Conservation (phyloP, 208 protist genomes). For the Trypanosoma boissoni region DNA sequence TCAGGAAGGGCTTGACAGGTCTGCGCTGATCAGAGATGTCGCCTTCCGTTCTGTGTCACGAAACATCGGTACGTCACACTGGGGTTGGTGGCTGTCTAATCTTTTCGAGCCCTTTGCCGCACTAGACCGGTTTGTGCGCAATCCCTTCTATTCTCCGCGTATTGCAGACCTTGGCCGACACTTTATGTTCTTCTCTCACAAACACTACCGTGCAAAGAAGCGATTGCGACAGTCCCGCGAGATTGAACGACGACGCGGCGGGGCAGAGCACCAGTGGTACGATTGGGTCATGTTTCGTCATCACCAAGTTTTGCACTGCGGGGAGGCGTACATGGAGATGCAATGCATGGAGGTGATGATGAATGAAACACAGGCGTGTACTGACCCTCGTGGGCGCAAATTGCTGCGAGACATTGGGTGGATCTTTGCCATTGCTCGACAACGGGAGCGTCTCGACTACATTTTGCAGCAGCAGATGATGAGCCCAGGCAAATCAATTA, state of each 20-base stretch:
- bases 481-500: conserved; percentile 52
- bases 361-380: conserved; percentile 70
- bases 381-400: conserved; percentile 76
- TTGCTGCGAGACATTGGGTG: conserved; percentile 85
- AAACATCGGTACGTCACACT: conserved; percentile 87
- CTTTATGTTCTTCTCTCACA: conserved; percentile 88
- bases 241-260: conserved; percentile 79
- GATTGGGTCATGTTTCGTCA: conserved; percentile 89
- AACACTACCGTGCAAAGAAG: conserved; percentile 79
- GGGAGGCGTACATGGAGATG: conserved; percentile 90
- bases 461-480: conserved; percentile 72
- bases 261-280: conserved; percentile 86
- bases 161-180: conserved; percentile 85
- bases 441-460: conserved; percentile 80
- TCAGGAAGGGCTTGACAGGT: conserved; percentile 68
- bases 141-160: conserved; percentile 85
- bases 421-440: conserved; percentile 78
- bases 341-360: conserved; percentile 74
- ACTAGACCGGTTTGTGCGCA: conserved; percentile 78
- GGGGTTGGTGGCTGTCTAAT: conserved; percentile 86
- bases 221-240: conserved; percentile 70
- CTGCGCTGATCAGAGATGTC: conserved; percentile 78
- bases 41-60: conserved; percentile 76
- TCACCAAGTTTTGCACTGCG: conserved; percentile 82
- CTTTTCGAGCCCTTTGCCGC: conserved; percentile 55